Conservation (phyloP, 2,329 filamentous ascomycete genomes). For the Dactylellina drechsleri region DNA sequence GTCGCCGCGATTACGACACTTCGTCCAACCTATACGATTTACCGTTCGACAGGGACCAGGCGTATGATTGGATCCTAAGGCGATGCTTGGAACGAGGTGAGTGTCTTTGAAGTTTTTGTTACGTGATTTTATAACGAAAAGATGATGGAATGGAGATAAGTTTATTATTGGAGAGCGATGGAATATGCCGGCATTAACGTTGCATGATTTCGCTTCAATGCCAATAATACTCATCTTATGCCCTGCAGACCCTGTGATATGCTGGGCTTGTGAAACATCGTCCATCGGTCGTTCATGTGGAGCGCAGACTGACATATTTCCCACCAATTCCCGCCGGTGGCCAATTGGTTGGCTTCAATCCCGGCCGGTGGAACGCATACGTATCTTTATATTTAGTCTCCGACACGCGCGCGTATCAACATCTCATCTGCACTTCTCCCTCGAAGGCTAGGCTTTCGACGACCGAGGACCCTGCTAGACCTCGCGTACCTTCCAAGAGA, state of each 20-base stretch:
- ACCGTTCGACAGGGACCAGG: slow-evolving; percentile 36
- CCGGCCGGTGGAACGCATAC: too few species aligned
- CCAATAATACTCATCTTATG: slow-evolving; percentile 3
- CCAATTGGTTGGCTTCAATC: slow-evolving; percentile 8
- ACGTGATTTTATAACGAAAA: too few species aligned
- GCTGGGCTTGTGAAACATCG: slow-evolving; percentile 37
- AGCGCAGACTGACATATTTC: slow-evolving; percentile 12
- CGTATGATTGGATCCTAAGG: slow-evolving; percentile 50
- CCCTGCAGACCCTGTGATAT: neutral
- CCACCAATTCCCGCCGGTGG: neutral
- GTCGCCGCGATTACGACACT: slow-evolving; percentile 32
- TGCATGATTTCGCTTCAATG: slow-evolving; percentile 13
- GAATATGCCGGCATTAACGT: slow-evolving; percentile 5
- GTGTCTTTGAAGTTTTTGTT: neutral
- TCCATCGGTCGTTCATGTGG: slow-evolving; percentile 4
- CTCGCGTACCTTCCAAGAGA: slow-evolving; percentile 40
- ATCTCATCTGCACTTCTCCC: slow-evolving; percentile 20
- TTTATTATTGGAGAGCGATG: neutral
- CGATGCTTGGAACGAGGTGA: slow-evolving; percentile 48
- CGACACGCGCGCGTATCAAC: slow-evolving; percentile 52
- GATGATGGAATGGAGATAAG: neutral
- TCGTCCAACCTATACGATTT: slow-evolving; percentile 32
- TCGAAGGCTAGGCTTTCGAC: neutral
- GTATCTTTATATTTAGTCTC: slow-evolving; percentile 23
- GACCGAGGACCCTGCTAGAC: slow-evolving; percentile 19